Evolutionary conservation across 164 flowering plant species (phyloP).

Genomic region (Liriodendron chinense): DNA sequence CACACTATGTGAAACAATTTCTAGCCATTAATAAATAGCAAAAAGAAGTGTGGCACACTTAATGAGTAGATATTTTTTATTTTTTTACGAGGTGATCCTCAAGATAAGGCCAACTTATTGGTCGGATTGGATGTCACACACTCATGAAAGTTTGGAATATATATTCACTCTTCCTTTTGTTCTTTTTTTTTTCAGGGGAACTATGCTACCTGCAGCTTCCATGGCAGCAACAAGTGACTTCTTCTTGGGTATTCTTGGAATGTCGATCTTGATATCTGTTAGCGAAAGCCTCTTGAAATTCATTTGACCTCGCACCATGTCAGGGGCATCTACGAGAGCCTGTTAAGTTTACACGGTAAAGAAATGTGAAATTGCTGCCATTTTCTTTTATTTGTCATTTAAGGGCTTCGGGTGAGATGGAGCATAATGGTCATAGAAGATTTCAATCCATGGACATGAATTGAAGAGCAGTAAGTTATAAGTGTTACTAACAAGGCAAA

Average conservation of each 20-base stretch:
- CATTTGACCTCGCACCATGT: slow-evolving; percentile 84
- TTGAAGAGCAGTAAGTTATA: neutral
- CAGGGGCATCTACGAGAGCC: slow-evolving; percentile 93
- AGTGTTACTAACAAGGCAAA: neutral
- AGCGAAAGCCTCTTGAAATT: slow-evolving; percentile 90
- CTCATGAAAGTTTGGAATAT: too few species aligned
- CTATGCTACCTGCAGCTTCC: slow-evolving; percentile 72
- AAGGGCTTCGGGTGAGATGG: neutral
- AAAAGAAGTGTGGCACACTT: too few species aligned
- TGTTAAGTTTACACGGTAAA: slow-evolving; percentile 15
- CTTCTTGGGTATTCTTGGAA: slow-evolving; percentile 73
- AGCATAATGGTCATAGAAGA: neutral
- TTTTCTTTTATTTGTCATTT: neutral
- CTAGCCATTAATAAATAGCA: too few species aligned
- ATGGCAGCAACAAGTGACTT: slow-evolving; percentile 74
- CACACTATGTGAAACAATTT: too few species aligned
- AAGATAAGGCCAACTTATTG: too few species aligned
- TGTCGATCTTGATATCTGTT: slow-evolving; percentile 85
- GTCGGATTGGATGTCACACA: too few species aligned
- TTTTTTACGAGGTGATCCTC: too few species aligned
- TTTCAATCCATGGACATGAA: neutral
- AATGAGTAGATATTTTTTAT: too few species aligned
- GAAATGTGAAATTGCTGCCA: neutral
- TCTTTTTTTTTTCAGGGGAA: neutral
- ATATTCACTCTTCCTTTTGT: neutral